phyloP scores from a whole-genome alignment of 75 land plant species.

The Azolla pinnata region DNA sequence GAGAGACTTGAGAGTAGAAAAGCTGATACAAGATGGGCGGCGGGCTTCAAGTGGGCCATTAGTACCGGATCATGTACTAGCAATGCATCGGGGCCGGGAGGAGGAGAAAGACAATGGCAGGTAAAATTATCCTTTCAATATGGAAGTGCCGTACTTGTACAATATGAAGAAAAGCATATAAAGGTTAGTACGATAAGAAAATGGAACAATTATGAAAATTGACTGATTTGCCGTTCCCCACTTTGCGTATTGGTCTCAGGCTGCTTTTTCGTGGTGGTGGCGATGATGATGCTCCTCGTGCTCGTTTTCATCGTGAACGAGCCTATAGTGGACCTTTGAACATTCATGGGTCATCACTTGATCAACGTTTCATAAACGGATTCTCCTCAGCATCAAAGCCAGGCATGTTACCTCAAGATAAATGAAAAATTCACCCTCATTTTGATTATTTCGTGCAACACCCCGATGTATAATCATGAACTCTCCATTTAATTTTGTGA shows the following conservation, averaged over 20 bases:
- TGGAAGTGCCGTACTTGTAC: background rate
- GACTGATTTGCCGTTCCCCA: too few species aligned
- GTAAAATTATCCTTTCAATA: constrained; percentile 12
- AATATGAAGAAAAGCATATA: too few species aligned
- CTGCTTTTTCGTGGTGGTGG: too few species aligned
- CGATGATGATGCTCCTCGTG: too few species aligned
- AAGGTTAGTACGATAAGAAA: too few species aligned
- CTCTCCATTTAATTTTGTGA: too few species aligned
- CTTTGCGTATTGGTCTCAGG: too few species aligned
- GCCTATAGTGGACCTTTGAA: constrained; percentile 18
- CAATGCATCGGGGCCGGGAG: constrained; percentile 15
- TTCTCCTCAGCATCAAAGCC: constrained; percentile 5
- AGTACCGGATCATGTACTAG: constrained; percentile 36
- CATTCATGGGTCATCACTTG: constrained; percentile 8
- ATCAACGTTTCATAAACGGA: constrained; percentile 19
- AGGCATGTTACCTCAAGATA: too few species aligned
- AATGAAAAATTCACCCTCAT: too few species aligned
- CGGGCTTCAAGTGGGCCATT: constrained; percentile 53
- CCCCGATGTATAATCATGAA: too few species aligned
- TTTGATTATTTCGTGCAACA: too few species aligned
- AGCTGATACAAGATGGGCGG: constrained; percentile 5
- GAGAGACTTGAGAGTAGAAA: background rate
- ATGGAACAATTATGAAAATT: too few species aligned
- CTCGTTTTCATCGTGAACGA: constrained; percentile 13
- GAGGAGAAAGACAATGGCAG: constrained; percentile 26